Conservation (phyloP, 2,329 filamentous ascomycete species). For the Sodiomyces alkalinus region DNA sequence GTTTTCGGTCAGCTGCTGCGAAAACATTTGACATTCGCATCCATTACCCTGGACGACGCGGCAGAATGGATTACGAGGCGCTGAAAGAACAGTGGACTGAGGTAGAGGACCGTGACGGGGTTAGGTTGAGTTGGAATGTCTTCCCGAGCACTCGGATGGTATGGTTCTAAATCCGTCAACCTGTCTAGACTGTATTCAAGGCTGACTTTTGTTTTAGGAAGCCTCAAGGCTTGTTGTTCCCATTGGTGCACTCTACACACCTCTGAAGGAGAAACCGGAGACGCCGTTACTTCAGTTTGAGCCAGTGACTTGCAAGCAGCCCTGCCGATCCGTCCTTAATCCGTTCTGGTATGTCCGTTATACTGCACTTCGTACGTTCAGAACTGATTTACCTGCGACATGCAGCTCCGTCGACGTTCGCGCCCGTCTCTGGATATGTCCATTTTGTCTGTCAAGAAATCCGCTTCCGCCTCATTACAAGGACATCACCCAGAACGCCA, state of each 20-base stretch:
- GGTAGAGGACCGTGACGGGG: slow-evolving; percentile 89
- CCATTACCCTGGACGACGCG: too few relatives aligned
- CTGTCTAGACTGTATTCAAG: too few relatives aligned
- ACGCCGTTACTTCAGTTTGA: slow-evolving; percentile 87
- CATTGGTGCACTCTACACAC: slow-evolving; percentile 90
- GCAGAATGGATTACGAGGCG: slow-evolving; percentile 89
- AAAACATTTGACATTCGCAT: background rate
- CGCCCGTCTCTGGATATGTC: slow-evolving; percentile 76
- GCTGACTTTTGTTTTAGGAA: slow-evolving; percentile 43
- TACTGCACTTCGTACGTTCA: background rate
- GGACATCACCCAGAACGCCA: slow-evolving; percentile 71
- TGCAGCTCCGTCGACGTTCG: slow-evolving; percentile 67
- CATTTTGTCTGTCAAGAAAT: slow-evolving; percentile 75
- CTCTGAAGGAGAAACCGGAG: slow-evolving; percentile 85
- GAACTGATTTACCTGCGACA: slow-evolving; percentile 8
- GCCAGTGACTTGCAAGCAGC: slow-evolving; percentile 90
- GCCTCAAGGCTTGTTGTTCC: slow-evolving; percentile 88
- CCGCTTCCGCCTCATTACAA: slow-evolving; percentile 76
- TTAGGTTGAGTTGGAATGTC: slow-evolving; percentile 96
- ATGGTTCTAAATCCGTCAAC: too few relatives aligned
- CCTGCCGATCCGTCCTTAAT: slow-evolving; percentile 90
- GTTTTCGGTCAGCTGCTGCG: background rate
- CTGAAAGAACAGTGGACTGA: slow-evolving; percentile 95
- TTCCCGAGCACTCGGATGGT: slow-evolving; percentile 98
- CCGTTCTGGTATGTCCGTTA: slow-evolving; percentile 65